These are phyloP conservation scores for Przewalskia tangutica DNA, from an alignment of 257 asterid genomes.

Conservation along the genomic window DNA sequence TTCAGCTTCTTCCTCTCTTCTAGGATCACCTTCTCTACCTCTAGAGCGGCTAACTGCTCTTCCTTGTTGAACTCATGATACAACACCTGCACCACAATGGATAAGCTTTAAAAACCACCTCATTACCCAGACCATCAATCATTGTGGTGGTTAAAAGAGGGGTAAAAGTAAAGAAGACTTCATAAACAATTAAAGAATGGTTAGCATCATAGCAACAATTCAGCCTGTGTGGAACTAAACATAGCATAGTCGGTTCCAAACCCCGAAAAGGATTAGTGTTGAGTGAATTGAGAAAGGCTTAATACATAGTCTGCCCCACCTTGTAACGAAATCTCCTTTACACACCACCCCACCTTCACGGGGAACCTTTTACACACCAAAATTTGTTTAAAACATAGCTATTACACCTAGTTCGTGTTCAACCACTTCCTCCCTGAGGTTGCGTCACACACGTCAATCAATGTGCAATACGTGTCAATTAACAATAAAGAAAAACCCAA, in stretches of 20 bases:
- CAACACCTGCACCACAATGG: slow-evolving; percentile 40
- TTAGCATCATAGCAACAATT: background rate
- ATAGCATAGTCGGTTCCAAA: background rate
- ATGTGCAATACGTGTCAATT: no score
- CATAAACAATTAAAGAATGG: background rate
- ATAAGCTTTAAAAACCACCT: background rate
- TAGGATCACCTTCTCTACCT: slow-evolving; percentile 71
- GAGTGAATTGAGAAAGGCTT: background rate
- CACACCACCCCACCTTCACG: no score
- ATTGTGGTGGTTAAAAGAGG: background rate
- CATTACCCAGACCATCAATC: background rate
- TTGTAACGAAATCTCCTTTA: no score
- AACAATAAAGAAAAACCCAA: no score
- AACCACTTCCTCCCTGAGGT: no score
- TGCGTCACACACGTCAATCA: no score
- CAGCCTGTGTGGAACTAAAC: background rate
- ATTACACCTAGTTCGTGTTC: no score
- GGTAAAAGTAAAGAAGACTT: no score
- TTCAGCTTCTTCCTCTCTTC: slow-evolving; percentile 86
- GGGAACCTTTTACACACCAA: no score
- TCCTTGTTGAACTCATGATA: slow-evolving; percentile 82
- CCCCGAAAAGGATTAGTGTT: background rate
- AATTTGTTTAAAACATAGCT: no score
- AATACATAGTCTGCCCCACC: no score
- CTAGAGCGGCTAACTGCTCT: slow-evolving; percentile 75